phyloP scores from a whole-genome alignment of 2,329 filamentous ascomycete genomes.

The Alternaria ventricosa region DNA sequence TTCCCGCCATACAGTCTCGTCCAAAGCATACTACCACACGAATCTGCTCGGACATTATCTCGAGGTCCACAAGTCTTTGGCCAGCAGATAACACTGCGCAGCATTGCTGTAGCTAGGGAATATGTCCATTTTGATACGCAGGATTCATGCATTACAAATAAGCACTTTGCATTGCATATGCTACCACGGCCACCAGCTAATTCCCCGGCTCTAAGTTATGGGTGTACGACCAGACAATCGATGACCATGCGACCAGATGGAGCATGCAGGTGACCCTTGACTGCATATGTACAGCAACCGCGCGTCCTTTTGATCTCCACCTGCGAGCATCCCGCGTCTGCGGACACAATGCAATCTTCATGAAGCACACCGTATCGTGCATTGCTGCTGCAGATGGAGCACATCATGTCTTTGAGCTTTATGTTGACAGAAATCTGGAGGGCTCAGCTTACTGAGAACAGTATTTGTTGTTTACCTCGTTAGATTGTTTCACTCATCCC shows the following conservation, averaged over 20 bases:
- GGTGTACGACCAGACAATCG: slow-evolving; percentile 4
- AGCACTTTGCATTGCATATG: slow-evolving; percentile 7
- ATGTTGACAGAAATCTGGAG: background rate
- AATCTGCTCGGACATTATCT: background rate
- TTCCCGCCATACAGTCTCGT: background rate
- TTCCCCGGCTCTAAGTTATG: slow-evolving; percentile 6
- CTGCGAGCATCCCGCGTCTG: background rate
- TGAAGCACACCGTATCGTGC: background rate
- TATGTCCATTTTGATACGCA: background rate
- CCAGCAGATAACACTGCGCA: background rate
- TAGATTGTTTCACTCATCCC: background rate
- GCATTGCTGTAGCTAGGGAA: slow-evolving; percentile 11
- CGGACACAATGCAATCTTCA: background rate
- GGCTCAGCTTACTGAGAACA: background rate
- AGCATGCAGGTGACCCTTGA: background rate
- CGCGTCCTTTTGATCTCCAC: slow-evolving; percentile 1
- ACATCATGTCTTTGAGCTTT: background rate
- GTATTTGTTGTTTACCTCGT: background rate
- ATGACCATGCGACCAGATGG: background rate
- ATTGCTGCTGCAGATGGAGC: background rate
- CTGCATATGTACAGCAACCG: background rate
- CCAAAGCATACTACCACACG: background rate
- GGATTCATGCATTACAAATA: slow-evolving; percentile 20
- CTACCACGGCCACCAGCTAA: slow-evolving; percentile 1
- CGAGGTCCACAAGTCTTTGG: background rate